These are phyloP conservation scores for Myxozyma sirexii DNA, from an alignment of 805 yeast genomes.

Conservation along the genomic window DNA sequence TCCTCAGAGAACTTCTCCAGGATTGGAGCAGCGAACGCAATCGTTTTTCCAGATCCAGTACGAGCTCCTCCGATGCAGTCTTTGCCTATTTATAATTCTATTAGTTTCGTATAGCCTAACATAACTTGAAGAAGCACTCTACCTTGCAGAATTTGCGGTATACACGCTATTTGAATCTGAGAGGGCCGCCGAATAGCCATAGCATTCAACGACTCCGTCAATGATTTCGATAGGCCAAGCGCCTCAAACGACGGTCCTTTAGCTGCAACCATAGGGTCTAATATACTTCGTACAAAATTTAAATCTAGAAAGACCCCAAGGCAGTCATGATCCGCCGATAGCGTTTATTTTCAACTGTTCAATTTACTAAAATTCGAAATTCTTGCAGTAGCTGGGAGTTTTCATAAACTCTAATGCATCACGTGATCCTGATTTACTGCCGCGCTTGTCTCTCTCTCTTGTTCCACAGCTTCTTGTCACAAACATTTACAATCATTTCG, in stretches of 20 bases:
- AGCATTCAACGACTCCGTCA: slow-evolving; percentile 72
- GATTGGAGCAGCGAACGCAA: slow-evolving; percentile 98
- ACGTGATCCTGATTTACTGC: no score
- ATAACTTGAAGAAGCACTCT: slow-evolving; percentile 3
- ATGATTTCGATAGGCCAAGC: slow-evolving; percentile 85
- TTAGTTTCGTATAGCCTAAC: not conserved
- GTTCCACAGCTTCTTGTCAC: not conserved
- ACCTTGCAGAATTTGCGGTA: slow-evolving; percentile 78
- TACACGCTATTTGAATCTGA: slow-evolving; percentile 82
- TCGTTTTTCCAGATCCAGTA: slow-evolving; percentile 97
- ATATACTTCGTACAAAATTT: not conserved
- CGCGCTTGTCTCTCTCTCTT: no score
- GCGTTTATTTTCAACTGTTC: no score
- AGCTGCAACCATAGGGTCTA: not conserved
- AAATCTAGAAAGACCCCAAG: no score
- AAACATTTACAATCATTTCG: no score
- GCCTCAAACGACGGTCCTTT: slow-evolving; percentile 48
- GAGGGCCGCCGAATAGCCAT: slow-evolving; percentile 87
- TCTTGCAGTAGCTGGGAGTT: no score
- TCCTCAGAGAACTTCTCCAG: slow-evolving; percentile 91
- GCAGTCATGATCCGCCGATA: no score
- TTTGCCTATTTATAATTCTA: slow-evolving; percentile 47
- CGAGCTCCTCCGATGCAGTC: slow-evolving; percentile 98
- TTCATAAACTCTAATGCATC: no score
- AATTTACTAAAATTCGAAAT: no score